phyloP scores from a whole-genome alignment of 192 early-diverging fungal genomes.

The Lobulomyces angularis region DNA sequence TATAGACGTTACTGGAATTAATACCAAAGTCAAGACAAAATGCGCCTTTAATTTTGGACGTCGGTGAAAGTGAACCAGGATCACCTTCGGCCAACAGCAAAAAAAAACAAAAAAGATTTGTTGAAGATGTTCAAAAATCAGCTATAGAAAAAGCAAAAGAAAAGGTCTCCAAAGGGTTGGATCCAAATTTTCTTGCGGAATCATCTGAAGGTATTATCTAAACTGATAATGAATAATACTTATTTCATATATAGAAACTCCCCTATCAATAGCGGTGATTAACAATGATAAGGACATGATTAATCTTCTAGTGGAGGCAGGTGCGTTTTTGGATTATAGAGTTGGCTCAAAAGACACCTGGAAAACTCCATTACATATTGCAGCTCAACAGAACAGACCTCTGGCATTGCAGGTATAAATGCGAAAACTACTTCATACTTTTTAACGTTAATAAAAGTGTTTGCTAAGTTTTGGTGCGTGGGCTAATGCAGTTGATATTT shows the following conservation, averaged over 20 bases:
- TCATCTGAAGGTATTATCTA: slow-evolving; percentile 17
- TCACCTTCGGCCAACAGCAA: slow-evolving; percentile 15
- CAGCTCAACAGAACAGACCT: slow-evolving; percentile 31
- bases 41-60: slow-evolving; percentile 6
- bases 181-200: slow-evolving; percentile 39
- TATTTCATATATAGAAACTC: slow-evolving; percentile 23
- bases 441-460: no score
- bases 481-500: slow-evolving; percentile 25
- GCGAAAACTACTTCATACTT: no score
- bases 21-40: slow-evolving; percentile 13
- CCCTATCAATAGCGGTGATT: slow-evolving; percentile 27
- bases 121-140: slow-evolving; percentile 35
- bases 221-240: background rate
- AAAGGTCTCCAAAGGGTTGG: slow-evolving; percentile 17
- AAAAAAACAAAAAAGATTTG: slow-evolving; percentile 40
- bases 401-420: slow-evolving; percentile 25
- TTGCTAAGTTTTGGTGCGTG: slow-evolving; percentile 33
- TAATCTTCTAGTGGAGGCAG: slow-evolving; percentile 23
- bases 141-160: slow-evolving; percentile 30
- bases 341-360: slow-evolving; percentile 25
- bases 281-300: slow-evolving; percentile 33
- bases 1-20: slow-evolving; percentile 32
- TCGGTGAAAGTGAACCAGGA: slow-evolving; percentile 15
- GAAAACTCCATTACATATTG: slow-evolving; percentile 36
- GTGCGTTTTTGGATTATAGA: slow-evolving; percentile 32